These are phyloP conservation scores for Suillus hirtellus DNA, from an alignment of 768 basidiomycete genomes.

Conservation along the genomic window DNA sequence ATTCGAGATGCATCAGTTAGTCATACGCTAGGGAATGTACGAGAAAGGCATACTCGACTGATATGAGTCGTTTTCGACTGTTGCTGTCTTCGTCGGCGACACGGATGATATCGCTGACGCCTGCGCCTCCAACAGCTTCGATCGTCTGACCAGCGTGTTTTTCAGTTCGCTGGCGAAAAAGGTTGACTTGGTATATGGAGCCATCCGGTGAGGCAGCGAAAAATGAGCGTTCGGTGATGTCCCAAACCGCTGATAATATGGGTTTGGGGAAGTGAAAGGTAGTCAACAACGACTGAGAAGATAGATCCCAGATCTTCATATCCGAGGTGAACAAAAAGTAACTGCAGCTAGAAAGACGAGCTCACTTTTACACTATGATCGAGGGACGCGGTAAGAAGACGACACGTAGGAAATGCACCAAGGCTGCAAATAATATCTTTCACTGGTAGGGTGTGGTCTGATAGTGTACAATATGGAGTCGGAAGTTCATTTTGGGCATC, in stretches of 20 bases:
- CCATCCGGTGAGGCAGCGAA: slow-evolving; percentile 82
- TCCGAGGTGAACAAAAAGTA: slow-evolving; percentile 14
- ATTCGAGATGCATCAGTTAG: slow-evolving; percentile 11
- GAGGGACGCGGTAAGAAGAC: slow-evolving; percentile 76
- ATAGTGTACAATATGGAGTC: slow-evolving; percentile 73
- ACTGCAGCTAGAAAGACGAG: slow-evolving; percentile 16
- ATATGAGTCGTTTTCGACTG: slow-evolving; percentile 63
- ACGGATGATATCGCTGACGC: slow-evolving; percentile 51
- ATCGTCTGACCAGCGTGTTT: slow-evolving; percentile 50
- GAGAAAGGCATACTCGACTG: slow-evolving; percentile 29
- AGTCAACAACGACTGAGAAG: slow-evolving; percentile 71
- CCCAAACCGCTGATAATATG: slow-evolving; percentile 71
- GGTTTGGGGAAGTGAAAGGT: slow-evolving; percentile 87
- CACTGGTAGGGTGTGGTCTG: slow-evolving; percentile 91
- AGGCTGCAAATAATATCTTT: slow-evolving; percentile 80
- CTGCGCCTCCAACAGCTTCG: slow-evolving; percentile 77
- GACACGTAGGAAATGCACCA: slow-evolving; percentile 75
- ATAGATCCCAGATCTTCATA: slow-evolving; percentile 75
- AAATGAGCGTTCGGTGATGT: slow-evolving; percentile 83
- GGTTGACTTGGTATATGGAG: slow-evolving; percentile 75
- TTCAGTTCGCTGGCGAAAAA: slow-evolving; percentile 65
- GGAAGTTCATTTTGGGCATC: slow-evolving; percentile 73
- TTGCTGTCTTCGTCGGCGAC: slow-evolving; percentile 56
- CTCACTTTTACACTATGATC: slow-evolving; percentile 91
- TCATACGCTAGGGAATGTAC: neutral